Evolutionary conservation across 2,329 filamentous ascomycete species (phyloP), one percentile per base, ranked within the genome.

Genomic region (Diaporthe vexans): DNA sequence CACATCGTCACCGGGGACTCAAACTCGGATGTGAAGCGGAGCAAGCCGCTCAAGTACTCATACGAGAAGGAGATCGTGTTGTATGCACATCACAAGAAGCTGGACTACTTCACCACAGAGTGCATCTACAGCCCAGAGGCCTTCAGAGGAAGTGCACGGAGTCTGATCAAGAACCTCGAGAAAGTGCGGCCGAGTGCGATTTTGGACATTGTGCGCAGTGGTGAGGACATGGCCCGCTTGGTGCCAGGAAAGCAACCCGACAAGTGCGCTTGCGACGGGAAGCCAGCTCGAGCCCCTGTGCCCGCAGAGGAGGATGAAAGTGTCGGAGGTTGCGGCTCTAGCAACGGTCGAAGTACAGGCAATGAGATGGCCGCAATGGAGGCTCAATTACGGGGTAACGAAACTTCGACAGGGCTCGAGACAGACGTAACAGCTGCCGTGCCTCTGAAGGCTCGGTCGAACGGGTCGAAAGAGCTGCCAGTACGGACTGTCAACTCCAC

Each of bases 11-110:
- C 92, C 3, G 93, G 90, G 54, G 93, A 91, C 79, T 86, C 91
- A 43, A 90, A 89, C n/a, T 95, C 94, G 74, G 95, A 97, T 75
- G 96, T 98, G 77, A 97, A 97, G 86, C 91, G 97, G 77, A 97
- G 94, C 84, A 99, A 99, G 84, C 97, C 97, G 19, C 88, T 99
- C 59, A 98, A 99, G 83, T 99, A 98, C 82, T 95, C 96, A 1
- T 99, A 98, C 81, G 97, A 99, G 82, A 99, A 99, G 85, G 97
- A 99, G 82, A 99, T 99, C 78, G 97, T 99, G 24, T 88, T 99
- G 8, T 99, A 99, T 81, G 97, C 97, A 7, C 94, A 98, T 81
- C 95, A 99, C 86, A 97, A 97, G 84, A 95, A 95, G 83, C 88
- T 99, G 77, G 95, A 98, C 82, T 99, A 99, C 84, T 99, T 99